Evolutionary conservation across 2,329 filamentous ascomycete genomes (phyloP), one percentile per base, ranked within the genome.

Genomic region (Coleophoma cylindrospora): DNA sequence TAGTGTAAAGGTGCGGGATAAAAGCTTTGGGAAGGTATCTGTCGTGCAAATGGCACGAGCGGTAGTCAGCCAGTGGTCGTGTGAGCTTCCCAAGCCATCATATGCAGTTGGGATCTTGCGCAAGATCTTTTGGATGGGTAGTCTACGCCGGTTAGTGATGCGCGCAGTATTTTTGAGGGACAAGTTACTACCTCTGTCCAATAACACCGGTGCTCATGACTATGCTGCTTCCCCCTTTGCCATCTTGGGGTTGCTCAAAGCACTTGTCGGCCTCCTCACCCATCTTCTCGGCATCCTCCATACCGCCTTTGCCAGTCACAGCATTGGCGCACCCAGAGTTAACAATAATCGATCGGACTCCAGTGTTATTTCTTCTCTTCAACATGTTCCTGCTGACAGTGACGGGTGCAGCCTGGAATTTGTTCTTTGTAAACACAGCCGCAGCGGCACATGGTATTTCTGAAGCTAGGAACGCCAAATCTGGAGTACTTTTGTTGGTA

Each of bases 201-300:
- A 99, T 99, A 41, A 99, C 94, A 49, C 94, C 94, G 2, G 94
- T 99, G 67, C 91, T 96, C 94, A 99, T 97, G 54, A 97, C 92
- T 44, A 99, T 76, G n/a, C 89, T 94, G 57, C 76, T 77, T 36
- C 78, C 73, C 43, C 75, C 72, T 40, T 70, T 67, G 11, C 70
- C 70, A 57, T 73, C 72, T 41, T 66, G 65, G 45, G 69, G 66
- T 40, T 67, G 61, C n/a, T 69, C 69, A 55, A 81, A 81, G 59
- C 79, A 80, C 49, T 81, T 74, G 65, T 96, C 91, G 7, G 91
- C 89, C 55, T 82, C 83, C 54, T 74, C 72, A 14, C 87, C 89
- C 94, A 99, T 99, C 51, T 77, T 79, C 51, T 80, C 77, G 10
- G 94, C 94, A 75, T 99, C 91, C 64, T 96, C 86, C 48, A 95